These are phyloP conservation scores for Anisodus tanguticus DNA, from an alignment of 257 asterid species.

Conservation along the genomic window DNA sequence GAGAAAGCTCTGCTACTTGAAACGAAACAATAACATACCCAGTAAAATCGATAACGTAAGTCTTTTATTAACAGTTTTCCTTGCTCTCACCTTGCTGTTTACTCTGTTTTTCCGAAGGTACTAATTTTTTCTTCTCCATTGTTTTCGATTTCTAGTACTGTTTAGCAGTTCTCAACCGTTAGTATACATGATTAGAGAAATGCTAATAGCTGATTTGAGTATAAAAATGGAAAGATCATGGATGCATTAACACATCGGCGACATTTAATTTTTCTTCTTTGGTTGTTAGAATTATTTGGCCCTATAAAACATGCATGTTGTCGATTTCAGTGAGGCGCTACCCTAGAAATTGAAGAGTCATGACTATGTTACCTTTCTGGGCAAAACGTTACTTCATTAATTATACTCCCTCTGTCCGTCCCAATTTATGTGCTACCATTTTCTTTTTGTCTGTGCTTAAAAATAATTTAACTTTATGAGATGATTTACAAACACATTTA, in stretches of 20 bases:
- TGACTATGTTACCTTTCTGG: neutral
- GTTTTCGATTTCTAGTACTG: neutral
- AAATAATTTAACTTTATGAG: too few relatives aligned
- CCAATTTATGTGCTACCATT: too few relatives aligned
- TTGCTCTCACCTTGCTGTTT: neutral
- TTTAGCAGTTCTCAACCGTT: neutral
- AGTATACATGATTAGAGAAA: neutral
- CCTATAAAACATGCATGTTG: neutral
- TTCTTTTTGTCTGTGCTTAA: too few relatives aligned
- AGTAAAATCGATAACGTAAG: too few relatives aligned
- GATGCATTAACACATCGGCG: neutral
- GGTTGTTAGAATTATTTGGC: neutral
- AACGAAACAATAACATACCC: too few relatives aligned
- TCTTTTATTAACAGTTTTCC: too few relatives aligned
- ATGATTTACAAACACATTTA: too few relatives aligned
- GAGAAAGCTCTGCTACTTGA: neutral
- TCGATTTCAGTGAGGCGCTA: neutral
- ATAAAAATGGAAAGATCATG: neutral
- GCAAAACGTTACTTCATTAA: neutral
- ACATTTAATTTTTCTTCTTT: neutral
- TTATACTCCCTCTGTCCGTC: neutral
- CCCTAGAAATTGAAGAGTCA: slow-evolving; percentile 23
- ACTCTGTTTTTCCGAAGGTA: neutral
- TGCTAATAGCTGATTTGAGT: neutral
- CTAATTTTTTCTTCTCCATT: neutral